Conservation (phyloP, 2,329 filamentous ascomycete species). For the Neonectria punicea region DNA sequence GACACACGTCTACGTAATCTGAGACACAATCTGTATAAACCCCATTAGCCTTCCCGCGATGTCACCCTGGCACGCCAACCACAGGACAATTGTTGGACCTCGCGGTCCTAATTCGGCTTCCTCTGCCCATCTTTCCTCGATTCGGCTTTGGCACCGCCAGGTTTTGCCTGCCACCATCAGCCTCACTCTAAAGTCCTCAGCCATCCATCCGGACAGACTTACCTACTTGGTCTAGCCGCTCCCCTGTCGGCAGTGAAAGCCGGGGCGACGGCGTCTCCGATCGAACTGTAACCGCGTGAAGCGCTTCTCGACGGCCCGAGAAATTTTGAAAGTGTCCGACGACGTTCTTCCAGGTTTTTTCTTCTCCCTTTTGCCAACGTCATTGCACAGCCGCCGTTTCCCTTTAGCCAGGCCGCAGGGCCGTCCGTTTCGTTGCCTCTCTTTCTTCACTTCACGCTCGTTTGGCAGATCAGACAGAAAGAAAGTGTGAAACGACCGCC, state of each 20-base stretch:
- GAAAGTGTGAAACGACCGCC: background rate
- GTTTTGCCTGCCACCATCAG: slow-evolving; percentile 6
- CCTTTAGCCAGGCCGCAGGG: slow-evolving; percentile 8
- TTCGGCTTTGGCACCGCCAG: background rate
- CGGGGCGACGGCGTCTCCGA: background rate
- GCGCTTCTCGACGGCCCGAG: background rate
- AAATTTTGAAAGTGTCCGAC: background rate
- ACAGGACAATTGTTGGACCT: background rate
- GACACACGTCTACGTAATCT: background rate
- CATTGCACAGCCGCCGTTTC: background rate
- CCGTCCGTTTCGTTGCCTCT: background rate
- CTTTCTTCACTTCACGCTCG: background rate
- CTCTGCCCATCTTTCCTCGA: background rate
- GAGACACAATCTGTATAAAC: background rate
- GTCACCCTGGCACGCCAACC: background rate
- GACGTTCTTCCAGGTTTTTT: background rate
- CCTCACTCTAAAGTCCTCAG: background rate
- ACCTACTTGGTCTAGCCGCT: too few relatives aligned
- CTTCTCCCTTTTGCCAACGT: background rate
- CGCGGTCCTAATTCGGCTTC: background rate
- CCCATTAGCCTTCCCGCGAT: background rate
- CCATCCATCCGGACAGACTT: background rate
- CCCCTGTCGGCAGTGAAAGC: background rate
- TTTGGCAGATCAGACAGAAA: background rate
- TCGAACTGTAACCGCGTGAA: background rate